Evolutionary conservation across 164 flowering plant species (phyloP), one percentile per base, ranked within the genome.

Genomic region (Paratinospora sagittata): DNA sequence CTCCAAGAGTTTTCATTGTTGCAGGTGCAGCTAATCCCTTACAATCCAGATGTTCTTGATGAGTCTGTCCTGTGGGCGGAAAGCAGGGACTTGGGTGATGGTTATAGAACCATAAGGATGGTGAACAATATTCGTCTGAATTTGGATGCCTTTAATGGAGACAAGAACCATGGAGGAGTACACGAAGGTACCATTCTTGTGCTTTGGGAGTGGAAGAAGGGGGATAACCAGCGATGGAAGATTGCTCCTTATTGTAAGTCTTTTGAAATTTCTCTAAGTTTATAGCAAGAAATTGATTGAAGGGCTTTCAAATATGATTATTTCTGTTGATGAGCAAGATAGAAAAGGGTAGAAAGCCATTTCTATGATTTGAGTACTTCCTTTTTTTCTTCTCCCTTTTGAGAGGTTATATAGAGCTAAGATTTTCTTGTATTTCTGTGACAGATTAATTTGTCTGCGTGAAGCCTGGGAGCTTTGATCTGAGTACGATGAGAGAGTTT

Each of bases 151-250:
- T 90, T 83, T 67, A 78, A 87, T 39, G 93, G 89, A 9, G 93
- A 89, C 69, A 79, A 84, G 74, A 69, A 81, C 36, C 87, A 84
- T 71, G 93, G 91, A 1, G 91, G 93, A 34, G 85, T 90, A 12
- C 91, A 70, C 78, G 89, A 89, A 66, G 89, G 93, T 26, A 86
- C 96, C 23, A 75, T 62, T n/a, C 61, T 77, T 65, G 93, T 84
- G 55, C 87, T 90, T 49, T 86, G 89, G 87, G 71, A 83, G n/a
- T 84, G 88, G 88, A 77, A 75, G 74, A 83, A 87, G 65, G 93
- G 93, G n/a, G 93, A 86, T 26, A 89, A 89, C 75, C 94, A 91
- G 75, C 81, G 76, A 19, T 91, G 97, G 97, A 89, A 81, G 79
- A 83, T 89, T 26, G 69, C 63, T 30, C 88, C 83, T 16, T 76